Conservation (phyloP, 2,329 filamentous ascomycete species). For the Curvularia eragrostidis region DNA sequence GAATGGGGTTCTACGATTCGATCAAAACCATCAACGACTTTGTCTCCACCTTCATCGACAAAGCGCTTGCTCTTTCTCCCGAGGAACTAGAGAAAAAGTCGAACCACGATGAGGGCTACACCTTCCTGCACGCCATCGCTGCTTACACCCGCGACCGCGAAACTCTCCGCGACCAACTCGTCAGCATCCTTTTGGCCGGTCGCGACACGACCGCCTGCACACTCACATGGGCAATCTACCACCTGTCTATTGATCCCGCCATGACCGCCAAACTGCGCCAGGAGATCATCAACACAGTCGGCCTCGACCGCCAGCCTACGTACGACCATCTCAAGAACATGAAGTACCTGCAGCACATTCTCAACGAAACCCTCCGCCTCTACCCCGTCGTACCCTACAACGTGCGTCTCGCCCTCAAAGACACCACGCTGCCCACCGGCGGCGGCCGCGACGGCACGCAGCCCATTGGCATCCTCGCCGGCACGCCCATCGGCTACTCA, state of each 20-base stretch:
- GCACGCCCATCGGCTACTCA: constrained; percentile 56
- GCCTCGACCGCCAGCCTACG: constrained; percentile 65
- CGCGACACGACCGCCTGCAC: constrained; percentile 86
- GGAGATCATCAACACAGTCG: constrained; percentile 74
- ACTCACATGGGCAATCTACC: constrained; percentile 82
- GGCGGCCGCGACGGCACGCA: constrained; percentile 55
- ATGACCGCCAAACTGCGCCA: constrained; percentile 71
- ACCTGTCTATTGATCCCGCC: constrained; percentile 74
- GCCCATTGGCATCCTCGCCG: constrained; percentile 54
- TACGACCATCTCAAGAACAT: constrained; percentile 86
- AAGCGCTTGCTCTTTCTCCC: constrained; percentile 70
- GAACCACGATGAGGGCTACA: constrained; percentile 75
- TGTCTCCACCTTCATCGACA: constrained; percentile 78
- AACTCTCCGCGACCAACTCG: constrained; percentile 82
- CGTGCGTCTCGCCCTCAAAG: constrained; percentile 54
- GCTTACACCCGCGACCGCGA: constrained; percentile 72
- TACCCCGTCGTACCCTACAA: constrained; percentile 61
- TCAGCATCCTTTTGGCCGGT: constrained; percentile 76
- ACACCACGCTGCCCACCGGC: constrained; percentile 58
- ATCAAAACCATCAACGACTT: constrained; percentile 77
- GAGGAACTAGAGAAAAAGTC: constrained; percentile 76
- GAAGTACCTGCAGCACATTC: constrained; percentile 67
- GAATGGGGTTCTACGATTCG: constrained; percentile 65
- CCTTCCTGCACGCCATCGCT: constrained; percentile 85
- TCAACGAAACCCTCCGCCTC: constrained; percentile 52